Conservation (phyloP, 2,329 filamentous ascomycete species). For the Aureobasidium sp. region DNA sequence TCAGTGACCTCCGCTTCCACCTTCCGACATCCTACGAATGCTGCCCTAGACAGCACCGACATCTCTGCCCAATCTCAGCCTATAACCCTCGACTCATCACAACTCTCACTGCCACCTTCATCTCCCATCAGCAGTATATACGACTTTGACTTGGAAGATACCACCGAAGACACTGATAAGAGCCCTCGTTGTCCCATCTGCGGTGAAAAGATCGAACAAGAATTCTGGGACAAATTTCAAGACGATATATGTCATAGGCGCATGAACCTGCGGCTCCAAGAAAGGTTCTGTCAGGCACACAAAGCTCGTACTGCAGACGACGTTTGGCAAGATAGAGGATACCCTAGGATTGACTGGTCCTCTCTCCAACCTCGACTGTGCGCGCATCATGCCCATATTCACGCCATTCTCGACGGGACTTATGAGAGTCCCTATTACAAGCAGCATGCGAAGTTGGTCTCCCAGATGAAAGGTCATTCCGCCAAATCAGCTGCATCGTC, state of each 20-base stretch:
- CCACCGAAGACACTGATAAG: neutral
- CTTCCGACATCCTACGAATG: neutral
- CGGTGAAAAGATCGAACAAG: conserved; percentile 24
- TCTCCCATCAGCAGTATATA: neutral
- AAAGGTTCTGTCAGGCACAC: conserved; percentile 30
- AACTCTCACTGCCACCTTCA: neutral
- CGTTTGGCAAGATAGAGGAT: conserved; percentile 25
- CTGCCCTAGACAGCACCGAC: neutral
- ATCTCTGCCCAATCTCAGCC: neutral
- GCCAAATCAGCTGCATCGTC: conserved; percentile 19
- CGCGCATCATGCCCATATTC: conserved; percentile 22
- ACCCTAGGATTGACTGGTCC: conserved; percentile 31
- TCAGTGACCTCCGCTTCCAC: neutral
- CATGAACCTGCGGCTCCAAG: conserved; percentile 27
- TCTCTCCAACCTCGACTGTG: conserved; percentile 23
- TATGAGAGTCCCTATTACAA: conserved; percentile 23
- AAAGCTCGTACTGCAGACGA: conserved; percentile 23
- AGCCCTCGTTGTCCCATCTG: conserved; percentile 29
- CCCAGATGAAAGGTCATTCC: conserved; percentile 19
- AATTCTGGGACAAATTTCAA: conserved; percentile 27
- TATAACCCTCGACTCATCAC: neutral
- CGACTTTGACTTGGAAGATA: neutral
- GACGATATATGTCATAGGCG: conserved; percentile 20
- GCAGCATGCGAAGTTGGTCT: conserved; percentile 20
- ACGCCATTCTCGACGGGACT: conserved; percentile 23